Evolutionary conservation across 176 grass and related monocot genomes (phyloP).

Genomic region (Oryza glumipatula): DNA sequence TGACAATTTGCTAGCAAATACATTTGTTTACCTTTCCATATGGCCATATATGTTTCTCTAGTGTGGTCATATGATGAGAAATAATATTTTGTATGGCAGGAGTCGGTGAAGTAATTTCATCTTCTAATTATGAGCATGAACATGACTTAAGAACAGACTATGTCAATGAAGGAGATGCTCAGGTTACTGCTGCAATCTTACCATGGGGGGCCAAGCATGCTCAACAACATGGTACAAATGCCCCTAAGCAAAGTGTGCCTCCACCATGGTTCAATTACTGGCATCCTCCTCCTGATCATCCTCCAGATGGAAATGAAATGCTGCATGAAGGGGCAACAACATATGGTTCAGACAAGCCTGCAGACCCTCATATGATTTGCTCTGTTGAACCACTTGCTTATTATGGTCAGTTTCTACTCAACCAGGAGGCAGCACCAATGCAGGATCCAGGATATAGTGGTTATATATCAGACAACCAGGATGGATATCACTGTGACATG

Average conservation of each 20-base stretch:
- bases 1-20: not conserved
- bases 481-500: conserved; percentile 42
- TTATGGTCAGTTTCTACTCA: conserved; percentile 47
- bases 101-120: conserved; percentile 20
- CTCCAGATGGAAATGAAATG: conserved; percentile 52
- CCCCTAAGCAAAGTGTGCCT: conserved; percentile 33
- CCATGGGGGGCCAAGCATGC: conserved; percentile 35
- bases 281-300: conserved; percentile 54
- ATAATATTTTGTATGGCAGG: conserved; percentile 42
- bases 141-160: conserved; percentile 37
- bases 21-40: conserved; percentile 7
- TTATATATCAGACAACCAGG: conserved; percentile 36
- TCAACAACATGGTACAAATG: conserved; percentile 33
- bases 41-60: conserved; percentile 9
- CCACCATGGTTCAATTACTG: conserved; percentile 53
- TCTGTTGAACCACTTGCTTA: conserved; percentile 54
- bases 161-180: conserved; percentile 3
- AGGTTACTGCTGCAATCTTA: conserved; percentile 41
- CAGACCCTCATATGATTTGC: conserved; percentile 35
- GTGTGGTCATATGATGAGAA: not conserved
- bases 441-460: conserved; percentile 27
- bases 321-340: conserved; percentile 44
- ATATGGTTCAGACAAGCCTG: conserved; percentile 48
- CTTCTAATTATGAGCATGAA: conserved; percentile 28
- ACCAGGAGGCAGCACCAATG: conserved; percentile 39